Base-by-base conservation (phyloP, 2,329 filamentous ascomycete genomes). In the Apiospora pterosperma region DNA sequence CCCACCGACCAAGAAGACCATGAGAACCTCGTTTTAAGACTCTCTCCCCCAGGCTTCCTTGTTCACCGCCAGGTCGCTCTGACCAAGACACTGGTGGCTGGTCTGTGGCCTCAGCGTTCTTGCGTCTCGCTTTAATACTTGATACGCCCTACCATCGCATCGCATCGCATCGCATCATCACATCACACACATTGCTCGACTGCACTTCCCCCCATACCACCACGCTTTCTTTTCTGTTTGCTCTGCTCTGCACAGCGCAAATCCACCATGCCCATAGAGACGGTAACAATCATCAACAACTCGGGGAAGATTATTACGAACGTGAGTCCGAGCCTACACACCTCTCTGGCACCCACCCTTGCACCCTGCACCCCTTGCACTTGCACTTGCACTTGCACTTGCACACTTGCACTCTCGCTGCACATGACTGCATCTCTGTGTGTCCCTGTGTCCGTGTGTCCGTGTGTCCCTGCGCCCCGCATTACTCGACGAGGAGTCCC, bases 231-330 rank as follows among this genome's bases (percentile, higher is more conserved):
- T 38, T 21, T 8, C 21, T 41, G 19, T 8, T 28, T 31, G 25
- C 44, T 34, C 25, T 25, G 16, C 25, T 25, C 6, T 16, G 19
- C 39, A 31, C 23, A 31, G 44, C 44, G 44, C 44, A 59, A 4
- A 39, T 23, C 58, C 60, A 66, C 83, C 85, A 68, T 67, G 65
- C 63, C 65, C 16, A 63, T 65, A 38, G 90, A 97, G 79, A 95
- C 92, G 61, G 89, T 97, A 70, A 94, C 92, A 69, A 92, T 97
- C 73, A 90, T 97, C 79, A 96, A 97, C 81, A 93, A 85, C 73
- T 96, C 92, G 65, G 93, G 93, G 73, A 96, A 97, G 80, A 89
- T 97, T 61, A 92, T 97, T 71, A 94, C 90, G 83, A 96, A 90
- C 66, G 92, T 94, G 84, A 77, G 90, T 83, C 14, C 8, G 3